Percentiles rank a stretch among this genome's conserved stretches.
Conservation (phyloP, 331 rosid species). For the Erythrophleum ivorense region DNA sequence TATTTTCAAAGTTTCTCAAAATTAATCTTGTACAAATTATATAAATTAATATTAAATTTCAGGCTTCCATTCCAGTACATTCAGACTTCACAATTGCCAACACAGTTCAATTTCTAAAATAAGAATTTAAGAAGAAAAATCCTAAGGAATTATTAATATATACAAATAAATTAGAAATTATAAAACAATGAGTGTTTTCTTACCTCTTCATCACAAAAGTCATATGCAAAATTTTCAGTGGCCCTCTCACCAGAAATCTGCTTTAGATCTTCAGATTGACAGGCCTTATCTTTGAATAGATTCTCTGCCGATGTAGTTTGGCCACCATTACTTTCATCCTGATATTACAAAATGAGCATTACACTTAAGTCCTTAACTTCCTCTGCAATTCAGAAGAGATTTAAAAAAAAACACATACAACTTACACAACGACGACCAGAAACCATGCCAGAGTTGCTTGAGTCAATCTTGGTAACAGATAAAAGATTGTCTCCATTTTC, state of each 20-base stretch:
- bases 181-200: slow-evolving; percentile 17
- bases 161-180: background rate
- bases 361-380: slow-evolving; percentile 53
- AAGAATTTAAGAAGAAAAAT: slow-evolving; percentile 19
- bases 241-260: slow-evolving; percentile 44
- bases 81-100: background rate
- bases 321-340: slow-evolving; percentile 68
- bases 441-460: slow-evolving; percentile 45
- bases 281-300: slow-evolving; percentile 42
- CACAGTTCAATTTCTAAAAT: slow-evolving; percentile 4
- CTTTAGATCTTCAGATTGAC: slow-evolving; percentile 49
- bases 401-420: slow-evolving; percentile 86
- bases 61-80: background rate
- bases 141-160: background rate
- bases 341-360: slow-evolving; percentile 52
- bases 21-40: slow-evolving; percentile 3
- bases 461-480: slow-evolving; percentile 39
- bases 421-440: slow-evolving; percentile 97
- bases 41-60: background rate
- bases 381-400: slow-evolving; percentile 51
- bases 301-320: slow-evolving; percentile 45
- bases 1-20: slow-evolving; percentile 4
- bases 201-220: slow-evolving; percentile 88
- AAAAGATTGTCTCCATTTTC: slow-evolving; percentile 49
- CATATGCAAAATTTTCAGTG: slow-evolving; percentile 54